phyloP scores from a whole-genome alignment of 2,329 filamentous ascomycete genomes.

The Nothophoma quercina region DNA sequence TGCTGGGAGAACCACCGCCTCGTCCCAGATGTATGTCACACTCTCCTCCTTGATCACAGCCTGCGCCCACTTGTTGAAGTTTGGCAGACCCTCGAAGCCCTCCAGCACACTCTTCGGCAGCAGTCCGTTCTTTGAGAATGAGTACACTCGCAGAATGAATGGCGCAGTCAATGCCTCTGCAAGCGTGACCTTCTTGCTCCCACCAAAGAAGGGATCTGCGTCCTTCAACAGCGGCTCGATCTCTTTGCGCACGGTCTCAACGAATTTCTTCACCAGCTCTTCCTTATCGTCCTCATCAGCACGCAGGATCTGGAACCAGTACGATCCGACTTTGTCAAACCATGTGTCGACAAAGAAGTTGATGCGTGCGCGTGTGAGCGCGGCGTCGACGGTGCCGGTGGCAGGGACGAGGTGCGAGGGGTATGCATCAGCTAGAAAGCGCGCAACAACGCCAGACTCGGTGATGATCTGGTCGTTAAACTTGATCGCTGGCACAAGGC shows the following conservation, averaged over 20 bases:
- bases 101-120: constrained; percentile 59
- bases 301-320: constrained; percentile 56
- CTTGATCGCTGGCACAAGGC: constrained; percentile 75
- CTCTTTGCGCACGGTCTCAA: constrained; percentile 69
- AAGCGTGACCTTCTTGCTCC: constrained; percentile 66
- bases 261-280: constrained; percentile 58
- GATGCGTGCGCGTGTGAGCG: constrained; percentile 71
- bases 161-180: constrained; percentile 75
- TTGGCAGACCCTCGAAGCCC: constrained; percentile 65
- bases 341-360: constrained; percentile 77
- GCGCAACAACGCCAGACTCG: constrained; percentile 76
- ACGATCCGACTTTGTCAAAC: constrained; percentile 65
- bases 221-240: constrained; percentile 72
- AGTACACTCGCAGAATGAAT: constrained; percentile 69
- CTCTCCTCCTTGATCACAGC: constrained; percentile 68
- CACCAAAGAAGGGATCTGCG: constrained; percentile 56
- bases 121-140: constrained; percentile 62
- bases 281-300: constrained; percentile 57
- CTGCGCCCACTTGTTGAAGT: constrained; percentile 72
- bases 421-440: constrained; percentile 74
- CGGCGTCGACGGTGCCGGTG: constrained; percentile 59
- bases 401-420: constrained; percentile 72
- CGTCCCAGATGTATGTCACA: constrained; percentile 60
- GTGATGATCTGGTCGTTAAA: constrained; percentile 71
- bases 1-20: constrained; percentile 29